Percentiles rank a stretch among this genome's conserved stretches.
Conservation (phyloP, 1,284 basidiomycete species). For the Ceratobasidium theobromae region DNA sequence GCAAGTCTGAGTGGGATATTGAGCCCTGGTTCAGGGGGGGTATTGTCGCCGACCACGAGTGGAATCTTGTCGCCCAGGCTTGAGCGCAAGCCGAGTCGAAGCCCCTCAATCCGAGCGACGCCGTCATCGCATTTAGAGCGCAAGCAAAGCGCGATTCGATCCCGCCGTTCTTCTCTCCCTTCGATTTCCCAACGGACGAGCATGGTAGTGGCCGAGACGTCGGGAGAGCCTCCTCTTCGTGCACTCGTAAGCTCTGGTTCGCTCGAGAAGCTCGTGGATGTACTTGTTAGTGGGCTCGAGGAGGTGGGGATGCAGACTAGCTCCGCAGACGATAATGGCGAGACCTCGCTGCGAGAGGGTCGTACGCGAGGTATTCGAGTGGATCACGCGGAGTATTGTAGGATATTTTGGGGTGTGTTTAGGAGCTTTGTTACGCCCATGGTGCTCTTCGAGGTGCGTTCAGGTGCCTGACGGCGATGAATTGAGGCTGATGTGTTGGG, state of each 20-base stretch:
- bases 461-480: conserved; percentile 8
- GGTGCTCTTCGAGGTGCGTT: conserved; percentile 77
- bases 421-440: conserved; percentile 75
- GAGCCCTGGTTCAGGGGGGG: conserved; percentile 44
- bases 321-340: conserved; percentile 79
- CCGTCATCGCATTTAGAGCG: conserved; percentile 67
- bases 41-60: neutral
- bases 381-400: conserved; percentile 68
- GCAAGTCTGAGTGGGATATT: neutral
- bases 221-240: conserved; percentile 65
- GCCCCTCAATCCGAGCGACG: conserved; percentile 62
- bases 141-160: conserved; percentile 59
- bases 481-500: conserved; percentile 12
- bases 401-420: conserved; percentile 77
- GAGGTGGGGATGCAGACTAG: conserved; percentile 63
- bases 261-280: conserved; percentile 67
- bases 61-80: conserved; percentile 44
- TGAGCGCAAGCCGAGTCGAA: conserved; percentile 57
- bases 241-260: conserved; percentile 77
- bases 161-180: conserved; percentile 73
- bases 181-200: conserved; percentile 61
- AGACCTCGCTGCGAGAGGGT: conserved; percentile 68
- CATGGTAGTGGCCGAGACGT: conserved; percentile 48
- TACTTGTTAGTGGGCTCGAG: conserved; percentile 73
- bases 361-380: conserved; percentile 68